Percentiles rank a stretch among this genome's conserved stretches.
Evolutionary conservation across 2,329 filamentous ascomycete species (phyloP).

Genomic region (Ceratocystis variospora): DNA sequence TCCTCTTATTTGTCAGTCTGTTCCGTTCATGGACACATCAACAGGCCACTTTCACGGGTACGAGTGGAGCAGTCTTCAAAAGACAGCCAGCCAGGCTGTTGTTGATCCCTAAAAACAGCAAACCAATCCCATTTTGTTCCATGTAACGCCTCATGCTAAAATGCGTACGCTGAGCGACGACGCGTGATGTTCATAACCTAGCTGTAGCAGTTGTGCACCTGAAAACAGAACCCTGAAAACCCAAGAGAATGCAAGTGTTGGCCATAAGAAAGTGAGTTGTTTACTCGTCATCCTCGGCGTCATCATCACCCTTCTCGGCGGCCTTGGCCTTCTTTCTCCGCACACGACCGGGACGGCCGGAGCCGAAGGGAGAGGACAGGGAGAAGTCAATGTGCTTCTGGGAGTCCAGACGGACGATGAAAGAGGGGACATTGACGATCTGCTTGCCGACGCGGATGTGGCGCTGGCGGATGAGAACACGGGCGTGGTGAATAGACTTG

Average conservation of each 20-base stretch:
- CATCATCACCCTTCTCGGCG: constrained; percentile 70
- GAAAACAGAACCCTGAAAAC: constrained; percentile 13
- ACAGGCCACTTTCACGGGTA: constrained; percentile 13
- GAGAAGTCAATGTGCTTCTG: constrained; percentile 99
- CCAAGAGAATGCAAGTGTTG: constrained; percentile 14
- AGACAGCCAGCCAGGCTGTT: constrained; percentile 16
- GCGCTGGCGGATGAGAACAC: constrained; percentile 98
- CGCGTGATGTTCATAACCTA: constrained; percentile 13
- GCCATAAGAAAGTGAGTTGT: constrained; percentile 25
- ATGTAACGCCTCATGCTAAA: constrained; percentile 18
- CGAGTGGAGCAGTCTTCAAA: constrained; percentile 6
- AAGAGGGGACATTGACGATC: constrained; percentile 99
- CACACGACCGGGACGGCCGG: constrained; percentile 92
- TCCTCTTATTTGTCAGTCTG: constrained; percentile 1
- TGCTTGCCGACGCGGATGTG: constrained; percentile 99
- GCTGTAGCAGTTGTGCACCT: constrained; percentile 7
- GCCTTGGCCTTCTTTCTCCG: constrained; percentile 99
- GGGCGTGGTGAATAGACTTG: constrained; percentile 99
- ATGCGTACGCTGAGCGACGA: constrained; percentile 14
- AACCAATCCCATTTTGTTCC: constrained; percentile 17
- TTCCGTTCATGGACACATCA: constrained; percentile 6
- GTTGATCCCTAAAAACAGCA: constrained; percentile 17
- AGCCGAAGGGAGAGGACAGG: constrained; percentile 92
- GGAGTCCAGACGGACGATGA: constrained; percentile 98
- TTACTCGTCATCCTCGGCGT: constrained; percentile 73